These are phyloP conservation scores for Prunus mira DNA, from an alignment of 306 rosid genomes.

Conservation along the genomic window DNA sequence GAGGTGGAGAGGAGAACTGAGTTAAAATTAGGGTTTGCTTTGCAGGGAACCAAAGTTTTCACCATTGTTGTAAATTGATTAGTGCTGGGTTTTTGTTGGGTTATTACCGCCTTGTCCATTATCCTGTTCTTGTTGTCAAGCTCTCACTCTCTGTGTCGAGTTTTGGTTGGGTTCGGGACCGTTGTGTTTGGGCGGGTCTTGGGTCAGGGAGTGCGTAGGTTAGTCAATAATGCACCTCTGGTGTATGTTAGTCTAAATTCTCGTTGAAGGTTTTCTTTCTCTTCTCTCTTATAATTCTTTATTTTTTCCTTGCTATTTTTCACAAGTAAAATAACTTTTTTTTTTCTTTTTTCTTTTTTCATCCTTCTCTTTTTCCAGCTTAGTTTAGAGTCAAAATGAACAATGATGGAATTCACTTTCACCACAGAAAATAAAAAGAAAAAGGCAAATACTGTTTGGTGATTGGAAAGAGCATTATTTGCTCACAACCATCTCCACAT, in stretches of 20 bases:
- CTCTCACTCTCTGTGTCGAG: not conserved
- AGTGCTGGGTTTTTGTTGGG: slow-evolving; percentile 7
- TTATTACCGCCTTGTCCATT: not conserved
- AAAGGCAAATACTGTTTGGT: too few species aligned
- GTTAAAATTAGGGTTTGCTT: not conserved
- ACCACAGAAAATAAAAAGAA: too few species aligned
- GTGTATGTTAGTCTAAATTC: not conserved
- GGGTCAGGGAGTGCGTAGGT: not conserved
- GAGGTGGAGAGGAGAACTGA: not conserved
- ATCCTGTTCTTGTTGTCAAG: not conserved
- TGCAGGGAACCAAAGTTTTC: not conserved
- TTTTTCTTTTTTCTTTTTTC: not conserved
- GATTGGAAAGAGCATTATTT: too few species aligned
- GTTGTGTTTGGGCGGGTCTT: not conserved
- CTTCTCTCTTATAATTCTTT: not conserved
- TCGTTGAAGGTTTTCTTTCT: not conserved
- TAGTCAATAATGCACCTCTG: not conserved
- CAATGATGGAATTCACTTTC: too few species aligned
- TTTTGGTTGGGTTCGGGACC: not conserved
- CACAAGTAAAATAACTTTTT: not conserved
- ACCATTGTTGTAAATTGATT: not conserved
- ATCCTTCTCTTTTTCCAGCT: not conserved
- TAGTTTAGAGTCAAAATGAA: not conserved
- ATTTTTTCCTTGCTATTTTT: not conserved
- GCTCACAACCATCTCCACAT: too few species aligned